Percentiles rank a stretch among this genome's conserved stretches.
Conservation (phyloP, 768 basidiomycete species). For the Trametes cingulata region DNA sequence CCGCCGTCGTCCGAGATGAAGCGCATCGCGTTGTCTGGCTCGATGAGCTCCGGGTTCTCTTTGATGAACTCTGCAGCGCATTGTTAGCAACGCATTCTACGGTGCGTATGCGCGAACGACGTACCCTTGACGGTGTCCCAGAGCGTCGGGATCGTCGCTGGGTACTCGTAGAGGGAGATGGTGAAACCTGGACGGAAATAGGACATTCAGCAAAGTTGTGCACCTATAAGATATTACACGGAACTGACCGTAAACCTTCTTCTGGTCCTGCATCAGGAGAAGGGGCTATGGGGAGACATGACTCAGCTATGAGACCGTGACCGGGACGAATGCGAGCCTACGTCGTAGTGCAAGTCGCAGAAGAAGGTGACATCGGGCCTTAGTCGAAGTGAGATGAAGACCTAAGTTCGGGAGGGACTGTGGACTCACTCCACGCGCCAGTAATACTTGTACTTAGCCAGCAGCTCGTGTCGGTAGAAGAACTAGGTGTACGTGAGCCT, state of each 20-base stretch:
- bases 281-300: slow-evolving; percentile 41
- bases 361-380: slow-evolving; percentile 59
- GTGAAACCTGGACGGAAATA: slow-evolving; percentile 54
- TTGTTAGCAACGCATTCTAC: neutral
- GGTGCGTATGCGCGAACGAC: slow-evolving; percentile 8
- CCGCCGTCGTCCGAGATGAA: slow-evolving; percentile 60
- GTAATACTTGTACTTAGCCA: slow-evolving; percentile 41
- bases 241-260: slow-evolving; percentile 52
- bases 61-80: slow-evolving; percentile 47
- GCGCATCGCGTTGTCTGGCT: slow-evolving; percentile 52
- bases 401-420: no score
- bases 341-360: slow-evolving; percentile 56
- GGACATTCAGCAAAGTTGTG: neutral
- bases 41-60: slow-evolving; percentile 47
- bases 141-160: slow-evolving; percentile 71
- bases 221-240: neutral
- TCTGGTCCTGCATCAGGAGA: slow-evolving; percentile 55
- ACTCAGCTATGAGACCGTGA: neutral
- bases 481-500: no score
- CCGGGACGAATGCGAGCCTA: slow-evolving; percentile 9
- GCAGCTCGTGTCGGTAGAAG: slow-evolving; percentile 55
- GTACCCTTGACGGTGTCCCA: slow-evolving; percentile 71
- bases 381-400: neutral
- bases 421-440: slow-evolving; percentile 55
- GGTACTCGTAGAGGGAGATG: slow-evolving; percentile 72